These are phyloP conservation scores for Penicillium herquei DNA, from an alignment of 495 filamentous ascomycete species.

Conservation along the genomic window DNA sequence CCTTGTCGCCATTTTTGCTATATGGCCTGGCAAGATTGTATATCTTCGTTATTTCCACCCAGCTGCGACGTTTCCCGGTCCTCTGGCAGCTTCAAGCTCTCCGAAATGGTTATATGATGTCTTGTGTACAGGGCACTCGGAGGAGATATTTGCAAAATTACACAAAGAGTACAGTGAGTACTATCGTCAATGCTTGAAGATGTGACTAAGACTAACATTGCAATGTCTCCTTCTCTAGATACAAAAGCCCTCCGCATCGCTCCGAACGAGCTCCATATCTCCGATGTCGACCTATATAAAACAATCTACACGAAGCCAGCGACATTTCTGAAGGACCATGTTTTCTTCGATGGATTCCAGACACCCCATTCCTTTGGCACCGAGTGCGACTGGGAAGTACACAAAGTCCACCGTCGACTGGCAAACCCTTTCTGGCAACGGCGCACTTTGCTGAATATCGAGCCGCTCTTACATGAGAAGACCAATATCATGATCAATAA, in stretches of 20 bases:
- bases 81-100: too few species aligned
- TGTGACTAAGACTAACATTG: too few species aligned
- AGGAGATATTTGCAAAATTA: too few species aligned
- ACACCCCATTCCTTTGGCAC: constrained; percentile 5
- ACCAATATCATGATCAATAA: neutral
- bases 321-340: constrained; percentile 6
- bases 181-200: too few species aligned
- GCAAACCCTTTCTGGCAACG: neutral
- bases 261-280: constrained; percentile 19
- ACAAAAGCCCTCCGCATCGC: constrained; percentile 13
- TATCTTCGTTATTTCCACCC: too few species aligned
- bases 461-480: neutral
- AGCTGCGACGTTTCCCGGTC: too few species aligned
- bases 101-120: too few species aligned
- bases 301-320: constrained; percentile 8
- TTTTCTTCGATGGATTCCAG: constrained; percentile 8
- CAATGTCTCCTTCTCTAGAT: neutral
- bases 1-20: too few species aligned
- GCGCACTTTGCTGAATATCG: neutral
- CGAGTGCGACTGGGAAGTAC: neutral
- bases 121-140: too few species aligned
- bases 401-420: neutral
- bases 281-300: constrained; percentile 8
- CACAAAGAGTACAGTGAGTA: too few species aligned
- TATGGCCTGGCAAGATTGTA: too few species aligned